phyloP scores from a whole-genome alignment of 2,329 filamentous ascomycete genomes.

The Arthrobotrys sphaeroides region DNA sequence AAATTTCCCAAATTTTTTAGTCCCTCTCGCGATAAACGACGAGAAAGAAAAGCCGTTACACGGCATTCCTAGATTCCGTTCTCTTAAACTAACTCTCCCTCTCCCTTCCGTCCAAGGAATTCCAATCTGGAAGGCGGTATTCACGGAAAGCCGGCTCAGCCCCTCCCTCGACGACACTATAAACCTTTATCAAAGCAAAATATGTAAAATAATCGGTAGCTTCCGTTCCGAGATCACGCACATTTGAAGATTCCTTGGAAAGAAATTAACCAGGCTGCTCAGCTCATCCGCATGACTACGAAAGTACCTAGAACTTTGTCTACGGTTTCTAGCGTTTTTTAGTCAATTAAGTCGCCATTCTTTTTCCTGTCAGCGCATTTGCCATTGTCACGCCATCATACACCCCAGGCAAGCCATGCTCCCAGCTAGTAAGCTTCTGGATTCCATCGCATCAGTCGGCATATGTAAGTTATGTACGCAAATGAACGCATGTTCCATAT shows the following conservation, averaged over 20 bases:
- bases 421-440: background rate
- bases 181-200: background rate
- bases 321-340: too few species aligned
- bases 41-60: conserved; percentile 12
- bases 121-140: conserved; percentile 1
- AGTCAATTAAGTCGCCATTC: conserved; percentile 3
- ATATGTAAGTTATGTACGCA: too few species aligned
- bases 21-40: background rate
- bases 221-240: conserved; percentile 46
- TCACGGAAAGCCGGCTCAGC: conserved; percentile 41
- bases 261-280: background rate
- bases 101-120: background rate
- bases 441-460: conserved; percentile 10
- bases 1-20: background rate
- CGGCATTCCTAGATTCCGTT: background rate
- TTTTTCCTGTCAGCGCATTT: conserved; percentile 11
- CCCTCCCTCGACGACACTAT: background rate
- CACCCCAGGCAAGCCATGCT: background rate
- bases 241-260: background rate
- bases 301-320: too few species aligned
- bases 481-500: too few species aligned
- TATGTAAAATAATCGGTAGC: conserved; percentile 25
- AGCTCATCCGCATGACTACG: background rate
- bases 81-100: background rate
- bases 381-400: conserved; percentile 52